Base-by-base conservation (phyloP, 1,139 yeast genomes). In the Debaryomyces sp. region DNA sequence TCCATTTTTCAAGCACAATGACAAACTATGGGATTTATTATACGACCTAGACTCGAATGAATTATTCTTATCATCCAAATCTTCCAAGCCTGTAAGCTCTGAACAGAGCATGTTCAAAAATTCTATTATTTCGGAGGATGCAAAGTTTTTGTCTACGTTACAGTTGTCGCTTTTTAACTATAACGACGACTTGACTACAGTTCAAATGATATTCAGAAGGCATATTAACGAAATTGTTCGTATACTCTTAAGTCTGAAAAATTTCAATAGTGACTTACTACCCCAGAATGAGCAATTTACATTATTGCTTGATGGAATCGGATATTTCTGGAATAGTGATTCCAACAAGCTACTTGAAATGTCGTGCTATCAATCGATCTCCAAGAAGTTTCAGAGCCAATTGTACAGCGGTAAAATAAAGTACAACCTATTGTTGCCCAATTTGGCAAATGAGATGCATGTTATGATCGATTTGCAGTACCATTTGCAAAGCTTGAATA, bases 1-100 rank as follows among this genome's bases (percentile, higher is more conserved):
- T 62, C 87, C 87, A 10, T 82, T 85, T 47, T 84, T 84, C 67
- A 82, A 81, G 53, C 66, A 72, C 45, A 84, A 82, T 56, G 82
- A 83, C 37, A 71, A 70, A 49, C 57, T 75, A 39, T 84, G 87
- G 86, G 89, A 84, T 58, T 63, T 84, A 18, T 62, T 84, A 45
- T 79, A 82, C 52, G 87, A 84, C 59, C 64, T 83, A 51, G 87
- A 84, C 55, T 56, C 64, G 45, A 78, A 67, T 61, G 82, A 77
- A 66, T 70, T 70, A 56, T 70, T 54, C 22, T 50, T 77, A 27
- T 67, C 76, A 39, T 64, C 56, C 52, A 68, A 47, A 57, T 64
- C 40, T 50, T 18, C 48, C 23, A 44, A 41, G 21, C 45, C 43
- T 10, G 50, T 41, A n/a, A 46, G 39, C 5, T 43, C 43, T 13